Evolutionary conservation across 2,329 filamentous ascomycete genomes (phyloP).

Genomic region (Lojkania enalia): DNA sequence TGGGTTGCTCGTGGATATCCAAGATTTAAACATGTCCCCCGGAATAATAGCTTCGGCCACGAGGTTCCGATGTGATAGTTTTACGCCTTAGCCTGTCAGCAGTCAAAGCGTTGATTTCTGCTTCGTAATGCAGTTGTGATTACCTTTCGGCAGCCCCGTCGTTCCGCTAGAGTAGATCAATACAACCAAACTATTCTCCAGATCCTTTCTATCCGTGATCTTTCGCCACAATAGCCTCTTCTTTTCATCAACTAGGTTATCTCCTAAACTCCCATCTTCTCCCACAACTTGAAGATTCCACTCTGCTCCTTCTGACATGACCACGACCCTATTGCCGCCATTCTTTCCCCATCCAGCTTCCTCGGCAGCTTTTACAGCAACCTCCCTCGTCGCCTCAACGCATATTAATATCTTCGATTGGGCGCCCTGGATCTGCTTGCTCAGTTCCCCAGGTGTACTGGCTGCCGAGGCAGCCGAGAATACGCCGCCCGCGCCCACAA

Average conservation of each 20-base stretch:
- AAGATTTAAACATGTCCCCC: slow-evolving; percentile 35
- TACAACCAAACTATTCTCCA: slow-evolving; percentile 52
- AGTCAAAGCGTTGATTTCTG: background rate
- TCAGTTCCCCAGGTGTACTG: slow-evolving; percentile 56
- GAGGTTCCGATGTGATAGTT: slow-evolving; percentile 50
- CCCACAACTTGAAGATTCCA: slow-evolving; percentile 41
- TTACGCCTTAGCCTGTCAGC: slow-evolving; percentile 37
- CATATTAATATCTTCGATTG: slow-evolving; percentile 50
- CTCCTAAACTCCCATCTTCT: slow-evolving; percentile 26
- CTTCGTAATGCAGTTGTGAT: slow-evolving; percentile 1
- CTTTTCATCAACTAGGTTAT: slow-evolving; percentile 39
- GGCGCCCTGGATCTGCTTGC: slow-evolving; percentile 51
- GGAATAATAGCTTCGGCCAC: slow-evolving; percentile 46
- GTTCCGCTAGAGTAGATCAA: slow-evolving; percentile 55
- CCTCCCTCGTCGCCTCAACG: slow-evolving; percentile 54
- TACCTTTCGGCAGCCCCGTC: slow-evolving; percentile 52
- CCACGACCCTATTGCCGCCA: slow-evolving; percentile 51
- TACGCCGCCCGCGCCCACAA: slow-evolving; percentile 62
- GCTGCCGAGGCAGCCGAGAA: slow-evolving; percentile 60
- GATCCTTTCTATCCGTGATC: slow-evolving; percentile 54
- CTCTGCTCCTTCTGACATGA: slow-evolving; percentile 51
- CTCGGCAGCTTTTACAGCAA: slow-evolving; percentile 55
- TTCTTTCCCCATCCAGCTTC: slow-evolving; percentile 46
- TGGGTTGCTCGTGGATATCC: slow-evolving; percentile 24
- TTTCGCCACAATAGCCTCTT: slow-evolving; percentile 56